These are phyloP conservation scores for Papiliotrema flavescens DNA, from an alignment of 1,284 basidiomycete genomes.

Conservation along the genomic window DNA sequence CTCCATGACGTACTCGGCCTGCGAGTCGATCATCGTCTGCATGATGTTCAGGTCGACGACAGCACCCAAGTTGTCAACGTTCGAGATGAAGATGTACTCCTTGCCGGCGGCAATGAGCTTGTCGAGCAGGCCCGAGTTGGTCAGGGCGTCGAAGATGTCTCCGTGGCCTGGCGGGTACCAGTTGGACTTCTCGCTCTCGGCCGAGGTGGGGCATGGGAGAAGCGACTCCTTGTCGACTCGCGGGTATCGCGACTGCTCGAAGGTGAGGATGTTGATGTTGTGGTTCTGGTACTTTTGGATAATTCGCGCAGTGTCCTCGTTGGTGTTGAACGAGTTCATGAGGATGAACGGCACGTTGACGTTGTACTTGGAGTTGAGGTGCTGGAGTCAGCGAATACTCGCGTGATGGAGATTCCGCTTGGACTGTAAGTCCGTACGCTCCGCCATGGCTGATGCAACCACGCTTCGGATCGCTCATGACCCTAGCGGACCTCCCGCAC, in stretches of 20 bases:
- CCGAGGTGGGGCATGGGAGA: constrained; percentile 80
- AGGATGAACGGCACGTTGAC: constrained; percentile 93
- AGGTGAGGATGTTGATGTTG: constrained; percentile 85
- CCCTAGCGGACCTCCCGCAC: too few relatives aligned
- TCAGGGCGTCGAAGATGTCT: constrained; percentile 57
- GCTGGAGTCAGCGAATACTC: constrained; percentile 35
- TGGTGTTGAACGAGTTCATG: constrained; percentile 99
- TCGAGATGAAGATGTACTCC: constrained; percentile 98
- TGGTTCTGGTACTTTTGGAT: constrained; percentile 99
- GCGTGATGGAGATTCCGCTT: too few relatives aligned
- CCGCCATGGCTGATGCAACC: too few relatives aligned
- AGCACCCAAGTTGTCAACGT: constrained; percentile 98
- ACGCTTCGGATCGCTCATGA: too few relatives aligned
- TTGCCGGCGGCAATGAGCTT: constrained; percentile 93
- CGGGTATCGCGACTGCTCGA: constrained; percentile 97
- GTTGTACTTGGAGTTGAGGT: constrained; percentile 59
- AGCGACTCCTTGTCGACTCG: constrained; percentile 94
- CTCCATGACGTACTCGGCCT: constrained; percentile 94
- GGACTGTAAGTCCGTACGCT: too few relatives aligned
- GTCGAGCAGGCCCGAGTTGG: constrained; percentile 92
- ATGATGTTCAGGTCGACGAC: constrained; percentile 65
- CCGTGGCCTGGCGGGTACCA: constrained; percentile 99
- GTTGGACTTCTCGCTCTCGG: constrained; percentile 86
- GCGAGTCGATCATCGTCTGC: constrained; percentile 84
- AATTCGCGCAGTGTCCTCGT: constrained; percentile 93